These are phyloP conservation scores for Medicago ruthenica DNA, from an alignment of 306 rosid species.

Conservation along the genomic window DNA sequence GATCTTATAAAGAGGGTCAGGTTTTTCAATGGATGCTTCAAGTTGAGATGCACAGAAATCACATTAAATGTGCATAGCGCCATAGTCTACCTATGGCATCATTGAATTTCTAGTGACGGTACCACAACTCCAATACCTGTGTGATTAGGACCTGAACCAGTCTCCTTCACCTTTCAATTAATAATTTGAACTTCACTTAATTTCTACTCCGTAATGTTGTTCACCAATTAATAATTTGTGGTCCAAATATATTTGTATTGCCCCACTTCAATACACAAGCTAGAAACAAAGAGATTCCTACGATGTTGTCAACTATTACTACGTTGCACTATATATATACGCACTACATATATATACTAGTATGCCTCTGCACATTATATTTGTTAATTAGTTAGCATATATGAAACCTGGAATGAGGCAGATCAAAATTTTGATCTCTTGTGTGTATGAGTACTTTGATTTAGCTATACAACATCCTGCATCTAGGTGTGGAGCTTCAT, in stretches of 20 bases:
- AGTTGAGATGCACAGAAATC: constrained; percentile 33
- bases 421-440: no score
- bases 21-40: not conserved
- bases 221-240: constrained; percentile 33
- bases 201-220: constrained; percentile 18
- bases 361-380: no score
- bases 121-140: constrained; percentile 42
- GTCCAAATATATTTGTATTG: constrained; percentile 26
- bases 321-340: no score
- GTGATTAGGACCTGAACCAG: constrained; percentile 27
- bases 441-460: no score
- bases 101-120: constrained; percentile 27
- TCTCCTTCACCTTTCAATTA: not conserved
- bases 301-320: no score
- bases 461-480: no score
- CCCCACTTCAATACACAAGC: not conserved
- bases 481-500: no score
- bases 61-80: constrained; percentile 29
- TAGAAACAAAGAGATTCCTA: constrained; percentile 8
- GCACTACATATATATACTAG: no score
- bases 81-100: constrained; percentile 23
- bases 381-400: no score
- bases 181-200: constrained; percentile 2
- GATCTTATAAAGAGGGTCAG: not conserved
- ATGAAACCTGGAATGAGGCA: no score